Percentiles rank a stretch among this genome's conserved stretches.
Conservation (phyloP, 768 basidiomycete genomes). For the Floccularia luteovirens region DNA sequence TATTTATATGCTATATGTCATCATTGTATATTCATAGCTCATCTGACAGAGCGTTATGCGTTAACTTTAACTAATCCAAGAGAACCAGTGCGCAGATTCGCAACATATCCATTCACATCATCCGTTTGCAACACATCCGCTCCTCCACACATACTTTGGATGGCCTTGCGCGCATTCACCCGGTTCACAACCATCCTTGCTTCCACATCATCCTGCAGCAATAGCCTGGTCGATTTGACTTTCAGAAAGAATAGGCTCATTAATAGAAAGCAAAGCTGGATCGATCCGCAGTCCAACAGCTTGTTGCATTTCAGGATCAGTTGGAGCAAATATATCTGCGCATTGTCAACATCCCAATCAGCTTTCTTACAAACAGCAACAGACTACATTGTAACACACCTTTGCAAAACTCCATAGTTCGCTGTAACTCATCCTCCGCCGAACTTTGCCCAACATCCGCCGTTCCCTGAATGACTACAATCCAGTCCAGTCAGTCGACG, state of each 20-base stretch:
- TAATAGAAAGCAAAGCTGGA: conserved; percentile 13
- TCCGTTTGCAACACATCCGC: conserved; percentile 7
- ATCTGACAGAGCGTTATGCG: background rate
- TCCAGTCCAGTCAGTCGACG: background rate
- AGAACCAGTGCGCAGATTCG: conserved; percentile 8
- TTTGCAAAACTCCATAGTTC: conserved; percentile 24
- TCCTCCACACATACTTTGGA: conserved; percentile 9
- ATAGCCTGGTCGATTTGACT: conserved; percentile 12
- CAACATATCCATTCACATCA: conserved; percentile 9
- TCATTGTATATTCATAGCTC: background rate
- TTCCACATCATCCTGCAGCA: conserved; percentile 9
- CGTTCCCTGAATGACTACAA: conserved; percentile 46
- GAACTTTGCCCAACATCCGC: conserved; percentile 38
- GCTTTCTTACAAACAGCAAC: background rate
- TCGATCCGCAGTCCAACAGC: conserved; percentile 15
- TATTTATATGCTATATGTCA: background rate
- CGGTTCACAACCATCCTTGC: conserved; percentile 8
- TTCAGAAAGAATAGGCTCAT: conserved; percentile 13
- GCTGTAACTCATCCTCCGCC: conserved; percentile 42
- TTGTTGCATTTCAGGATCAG: conserved; percentile 16
- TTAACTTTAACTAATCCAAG: conserved; percentile 5
- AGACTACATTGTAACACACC: conserved; percentile 4
- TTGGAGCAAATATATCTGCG: conserved; percentile 16
- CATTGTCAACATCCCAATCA: background rate
- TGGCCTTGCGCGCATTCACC: conserved; percentile 11